Evolutionary conservation across 2,329 filamentous ascomycete genomes (phyloP).

Genomic region (Sordariomycetes sp.): DNA sequence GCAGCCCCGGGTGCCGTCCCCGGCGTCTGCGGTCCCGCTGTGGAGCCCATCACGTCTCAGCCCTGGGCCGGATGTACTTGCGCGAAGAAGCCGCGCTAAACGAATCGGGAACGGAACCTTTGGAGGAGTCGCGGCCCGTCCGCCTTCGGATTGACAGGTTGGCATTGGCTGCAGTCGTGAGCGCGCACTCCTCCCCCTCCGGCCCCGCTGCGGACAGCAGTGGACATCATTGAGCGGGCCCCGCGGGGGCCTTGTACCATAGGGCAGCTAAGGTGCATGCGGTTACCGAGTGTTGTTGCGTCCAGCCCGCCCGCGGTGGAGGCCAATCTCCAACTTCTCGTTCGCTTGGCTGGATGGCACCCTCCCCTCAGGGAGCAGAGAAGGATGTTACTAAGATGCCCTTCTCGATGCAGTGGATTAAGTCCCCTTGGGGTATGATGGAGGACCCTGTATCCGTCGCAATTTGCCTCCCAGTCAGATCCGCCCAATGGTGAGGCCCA

Average conservation of each 20-base stretch:
- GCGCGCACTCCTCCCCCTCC: too few relatives aligned
- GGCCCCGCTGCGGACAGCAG: too few relatives aligned
- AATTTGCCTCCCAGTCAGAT: not conserved
- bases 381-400: too few relatives aligned
- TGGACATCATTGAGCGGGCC: not conserved
- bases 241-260: too few relatives aligned
- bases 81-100: not conserved
- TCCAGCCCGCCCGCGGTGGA: not conserved
- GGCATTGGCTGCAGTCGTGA: not conserved
- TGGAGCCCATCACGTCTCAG: not conserved
- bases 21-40: not conserved
- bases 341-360: not conserved
- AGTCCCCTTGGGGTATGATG: too few relatives aligned
- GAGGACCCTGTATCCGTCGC: not conserved
- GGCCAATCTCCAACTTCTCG: not conserved
- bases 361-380: too few relatives aligned
- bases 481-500: not conserved
- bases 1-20: too few relatives aligned
- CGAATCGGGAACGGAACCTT: not conserved
- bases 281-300: not conserved
- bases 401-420: too few relatives aligned
- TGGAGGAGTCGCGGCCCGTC: not conserved
- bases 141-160: not conserved
- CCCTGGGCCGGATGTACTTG: not conserved
- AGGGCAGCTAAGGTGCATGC: not conserved